phyloP scores from a whole-genome alignment of 23 red algal species.

The Gracilaria domingensis region DNA sequence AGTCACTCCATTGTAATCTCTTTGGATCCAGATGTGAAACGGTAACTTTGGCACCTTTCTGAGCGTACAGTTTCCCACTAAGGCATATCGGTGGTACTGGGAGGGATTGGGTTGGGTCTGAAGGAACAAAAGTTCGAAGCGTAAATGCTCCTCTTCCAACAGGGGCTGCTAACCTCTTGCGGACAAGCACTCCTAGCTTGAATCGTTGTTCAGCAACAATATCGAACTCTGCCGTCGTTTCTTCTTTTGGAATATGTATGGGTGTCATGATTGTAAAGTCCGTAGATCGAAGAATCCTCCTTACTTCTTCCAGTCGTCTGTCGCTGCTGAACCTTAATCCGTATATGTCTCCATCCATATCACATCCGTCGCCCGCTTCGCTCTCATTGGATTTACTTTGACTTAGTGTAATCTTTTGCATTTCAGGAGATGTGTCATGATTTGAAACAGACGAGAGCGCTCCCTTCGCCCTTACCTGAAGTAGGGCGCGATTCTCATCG shows the following conservation, averaged over 20 bases:
- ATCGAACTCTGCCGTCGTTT: constrained; percentile 30
- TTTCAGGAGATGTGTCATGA: not conserved
- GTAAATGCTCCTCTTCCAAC: constrained; percentile 93
- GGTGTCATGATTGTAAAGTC: constrained; percentile 60
- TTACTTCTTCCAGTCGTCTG: constrained; percentile 74
- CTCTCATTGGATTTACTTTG: not conserved
- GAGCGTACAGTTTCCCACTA: constrained; percentile 37
- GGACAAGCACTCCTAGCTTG: constrained; percentile 26
- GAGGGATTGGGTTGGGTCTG: constrained; percentile 81
- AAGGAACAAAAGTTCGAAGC: constrained; percentile 77
- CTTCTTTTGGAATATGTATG: constrained; percentile 23
- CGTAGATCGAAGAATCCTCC: constrained; percentile 87
- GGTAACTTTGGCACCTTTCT: constrained; percentile 35
- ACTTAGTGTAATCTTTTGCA: not conserved
- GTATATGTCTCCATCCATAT: constrained; percentile 67
- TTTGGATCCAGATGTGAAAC: constrained; percentile 38
- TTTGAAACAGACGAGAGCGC: constrained; percentile 13
- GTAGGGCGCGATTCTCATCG: constrained; percentile 45
- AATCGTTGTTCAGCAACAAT: constrained; percentile 51
- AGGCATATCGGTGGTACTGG: constrained; percentile 77
- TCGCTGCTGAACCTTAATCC: constrained; percentile 79
- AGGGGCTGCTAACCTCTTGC: constrained; percentile 81
- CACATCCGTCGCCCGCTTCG: constrained; percentile 69
- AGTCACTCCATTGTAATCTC: constrained; percentile 88
- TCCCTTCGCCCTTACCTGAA: constrained; percentile 53